Percentiles rank a stretch among this genome's conserved stretches.
phyloP scores from a whole-genome alignment of 306 rosid genomes.

The Rosa persica region DNA sequence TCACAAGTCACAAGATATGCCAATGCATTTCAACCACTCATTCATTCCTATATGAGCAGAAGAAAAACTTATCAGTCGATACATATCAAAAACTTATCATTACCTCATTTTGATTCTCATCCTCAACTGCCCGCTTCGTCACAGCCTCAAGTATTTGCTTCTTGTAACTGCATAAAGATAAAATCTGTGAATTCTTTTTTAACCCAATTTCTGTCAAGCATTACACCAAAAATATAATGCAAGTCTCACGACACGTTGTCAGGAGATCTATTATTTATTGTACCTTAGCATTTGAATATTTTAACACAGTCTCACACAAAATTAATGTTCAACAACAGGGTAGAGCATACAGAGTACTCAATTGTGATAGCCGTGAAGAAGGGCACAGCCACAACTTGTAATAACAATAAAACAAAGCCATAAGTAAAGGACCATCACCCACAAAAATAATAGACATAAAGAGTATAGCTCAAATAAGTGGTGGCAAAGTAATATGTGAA shows the following conservation, averaged over 20 bases:
- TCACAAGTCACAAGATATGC: neutral
- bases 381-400: neutral
- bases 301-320: neutral
- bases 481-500: neutral
- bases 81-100: slow-evolving; percentile 23
- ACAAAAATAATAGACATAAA: neutral
- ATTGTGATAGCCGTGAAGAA: neutral
- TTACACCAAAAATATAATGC: neutral
- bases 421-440: neutral
- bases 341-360: neutral
- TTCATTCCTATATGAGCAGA: neutral
- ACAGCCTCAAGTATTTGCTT: slow-evolving; percentile 74
- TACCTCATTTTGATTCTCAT: slow-evolving; percentile 71
- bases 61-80: neutral
- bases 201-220: neutral
- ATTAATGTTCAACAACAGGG: neutral
- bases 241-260: neutral
- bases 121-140: slow-evolving; percentile 75
- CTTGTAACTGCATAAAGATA: slow-evolving; percentile 55
- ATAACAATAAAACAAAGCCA: neutral
- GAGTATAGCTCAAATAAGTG: neutral
- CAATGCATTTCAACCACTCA: neutral
- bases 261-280: neutral
- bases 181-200: slow-evolving; percentile 5
- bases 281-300: neutral